Base-by-base conservation (phyloP, 805 yeast species). In the Cyberlindnera mycetangii region DNA sequence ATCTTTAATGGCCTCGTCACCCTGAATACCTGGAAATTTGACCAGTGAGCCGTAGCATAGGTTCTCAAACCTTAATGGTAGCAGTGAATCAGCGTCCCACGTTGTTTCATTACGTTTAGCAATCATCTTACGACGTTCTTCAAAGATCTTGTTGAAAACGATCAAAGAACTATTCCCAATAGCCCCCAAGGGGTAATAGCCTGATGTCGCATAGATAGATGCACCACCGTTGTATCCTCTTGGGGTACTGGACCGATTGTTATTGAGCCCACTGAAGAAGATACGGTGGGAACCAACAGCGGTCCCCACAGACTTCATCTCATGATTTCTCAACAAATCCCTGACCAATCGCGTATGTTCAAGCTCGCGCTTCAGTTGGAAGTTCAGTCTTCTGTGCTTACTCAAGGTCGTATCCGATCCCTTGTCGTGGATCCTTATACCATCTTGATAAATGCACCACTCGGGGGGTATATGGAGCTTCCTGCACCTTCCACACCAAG, bases 381-480 rank as follows among this genome's bases (percentile, higher is more conserved):
- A 20, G 27, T 41, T 41, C 14, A 18, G 18, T 15, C 12, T 20
- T 18, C 14, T 16, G 17, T 41, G 33, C 10, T 17, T 17, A 8
- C 17, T 22, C 22, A 41, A n/a, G 3, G 44, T 35, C 12, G 27
- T 14, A 6, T 18, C 20, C 4, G 33, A 24, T 22, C 35, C 39
- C 39, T 41, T 41, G 16, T 33, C 38, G 21, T 14, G 14, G 24
- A 41, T 34, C 18, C 34, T 36, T 12, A 33, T 22, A 22, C 21
- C 28, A 7, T 28, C 20, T 17, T 32, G 16, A 18, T 41, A 41
- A 21, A 41, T 41, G 15, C 44, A 41, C 39, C 31, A 35, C 31
- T 41, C 36, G 5, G 7, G 22, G 3, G 39, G 39, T 8, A 41
- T 41, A 15, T 33, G 25, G 16, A 41, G 36, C 16, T 22, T n/a